A percentile compares a stretch with the other conserved stretches of the same genome.
phyloP scores from a whole-genome alignment of 768 basidiomycete genomes.

The Kockovaella imperatae region DNA sequence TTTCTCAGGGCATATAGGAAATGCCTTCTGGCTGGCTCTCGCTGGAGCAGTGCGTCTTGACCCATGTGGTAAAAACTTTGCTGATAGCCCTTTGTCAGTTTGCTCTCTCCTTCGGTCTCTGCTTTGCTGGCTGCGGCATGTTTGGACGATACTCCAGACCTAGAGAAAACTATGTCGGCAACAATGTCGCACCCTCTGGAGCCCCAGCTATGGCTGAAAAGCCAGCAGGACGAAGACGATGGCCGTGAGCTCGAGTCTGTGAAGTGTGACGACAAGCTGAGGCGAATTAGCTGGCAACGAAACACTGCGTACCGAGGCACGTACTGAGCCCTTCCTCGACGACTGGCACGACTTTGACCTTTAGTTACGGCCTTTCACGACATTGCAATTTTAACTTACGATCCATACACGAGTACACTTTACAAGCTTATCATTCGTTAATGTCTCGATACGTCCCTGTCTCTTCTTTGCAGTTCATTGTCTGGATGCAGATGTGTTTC shows the following conservation, averaged over 20 bases:
- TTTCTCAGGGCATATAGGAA: conserved; percentile 21
- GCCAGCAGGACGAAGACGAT: neutral
- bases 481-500: too few species aligned
- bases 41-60: conserved; percentile 21
- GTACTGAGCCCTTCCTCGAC: neutral
- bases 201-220: neutral
- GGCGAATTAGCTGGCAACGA: neutral
- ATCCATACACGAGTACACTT: too few species aligned
- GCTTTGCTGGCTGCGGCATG: conserved; percentile 28
- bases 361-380: neutral
- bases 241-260: neutral
- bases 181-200: neutral
- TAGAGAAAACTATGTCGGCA: neutral
- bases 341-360: neutral
- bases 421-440: too few species aligned
- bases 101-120: conserved; percentile 21
- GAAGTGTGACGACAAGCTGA: neutral
- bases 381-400: neutral
- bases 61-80: neutral
- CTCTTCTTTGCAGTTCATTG: too few species aligned
- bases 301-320: neutral
- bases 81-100: conserved; percentile 10
- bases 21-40: conserved; percentile 31
- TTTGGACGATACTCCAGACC: conserved; percentile 35
- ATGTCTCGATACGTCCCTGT: too few species aligned